Percentiles rank a stretch among this genome's conserved stretches.
These are phyloP conservation scores for Naganishia albida DNA, from an alignment of 1,284 basidiomycete species.

Conservation along the genomic window DNA sequence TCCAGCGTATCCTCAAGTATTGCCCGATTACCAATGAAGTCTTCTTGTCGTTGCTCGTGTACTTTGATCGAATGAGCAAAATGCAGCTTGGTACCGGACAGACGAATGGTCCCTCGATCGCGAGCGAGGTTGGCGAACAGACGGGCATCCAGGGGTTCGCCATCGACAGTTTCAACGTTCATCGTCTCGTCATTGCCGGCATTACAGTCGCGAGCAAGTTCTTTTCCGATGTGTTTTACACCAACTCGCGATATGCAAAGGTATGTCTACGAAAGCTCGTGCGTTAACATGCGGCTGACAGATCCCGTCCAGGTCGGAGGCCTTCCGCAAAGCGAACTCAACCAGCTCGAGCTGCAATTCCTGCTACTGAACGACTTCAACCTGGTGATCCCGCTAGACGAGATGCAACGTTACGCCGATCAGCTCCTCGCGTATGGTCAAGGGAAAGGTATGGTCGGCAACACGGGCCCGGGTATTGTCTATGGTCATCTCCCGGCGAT, in stretches of 20 bases:
- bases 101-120: slow-evolving; percentile 20
- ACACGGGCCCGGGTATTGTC: slow-evolving; percentile 15
- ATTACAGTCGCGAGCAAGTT: slow-evolving; percentile 98
- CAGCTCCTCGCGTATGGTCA: slow-evolving; percentile 66
- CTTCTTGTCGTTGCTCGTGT: slow-evolving; percentile 88
- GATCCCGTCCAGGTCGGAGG: slow-evolving; percentile 74
- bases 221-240: slow-evolving; percentile 98
- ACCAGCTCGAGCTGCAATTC: slow-evolving; percentile 96
- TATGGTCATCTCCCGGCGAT: slow-evolving; percentile 13
- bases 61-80: slow-evolving; percentile 81
- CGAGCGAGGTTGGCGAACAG: slow-evolving; percentile 38
- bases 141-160: slow-evolving; percentile 65
- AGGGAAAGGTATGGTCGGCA: slow-evolving; percentile 28
- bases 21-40: slow-evolving; percentile 98
- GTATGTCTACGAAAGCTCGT: slow-evolving; percentile 57
- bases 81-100: slow-evolving; percentile 25
- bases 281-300: not conserved
- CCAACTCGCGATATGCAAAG: slow-evolving; percentile 98
- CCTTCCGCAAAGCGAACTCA: slow-evolving; percentile 87
- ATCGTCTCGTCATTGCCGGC: slow-evolving; percentile 92
- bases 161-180: slow-evolving; percentile 96
- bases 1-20: slow-evolving; percentile 94
- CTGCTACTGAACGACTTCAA: slow-evolving; percentile 93
- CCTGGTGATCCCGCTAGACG: slow-evolving; percentile 79
- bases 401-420: slow-evolving; percentile 94